Conservation (phyloP, 805 yeast genomes). For the Limtongozyma cylindracea region DNA sequence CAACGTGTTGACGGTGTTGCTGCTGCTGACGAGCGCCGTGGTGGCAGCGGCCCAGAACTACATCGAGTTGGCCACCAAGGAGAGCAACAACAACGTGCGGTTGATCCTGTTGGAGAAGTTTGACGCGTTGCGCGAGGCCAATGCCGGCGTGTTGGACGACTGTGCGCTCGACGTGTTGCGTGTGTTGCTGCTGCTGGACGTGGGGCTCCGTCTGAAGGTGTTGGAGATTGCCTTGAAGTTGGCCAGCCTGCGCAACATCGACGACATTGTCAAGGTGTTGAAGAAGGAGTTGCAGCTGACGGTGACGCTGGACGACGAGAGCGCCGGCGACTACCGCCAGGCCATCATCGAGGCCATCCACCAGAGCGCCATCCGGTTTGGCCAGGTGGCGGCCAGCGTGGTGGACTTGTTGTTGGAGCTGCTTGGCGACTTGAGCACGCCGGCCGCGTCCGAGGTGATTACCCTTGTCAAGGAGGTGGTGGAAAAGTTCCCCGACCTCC, state of each 20-base stretch:
- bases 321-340: slow-evolving; percentile 69
- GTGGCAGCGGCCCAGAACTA: slow-evolving; percentile 65
- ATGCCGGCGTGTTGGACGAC: slow-evolving; percentile 70
- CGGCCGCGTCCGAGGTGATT: slow-evolving; percentile 75
- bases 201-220: slow-evolving; percentile 79
- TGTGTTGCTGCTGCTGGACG: slow-evolving; percentile 66
- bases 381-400: slow-evolving; percentile 78
- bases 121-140: slow-evolving; percentile 40
- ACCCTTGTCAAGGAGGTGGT: slow-evolving; percentile 86
- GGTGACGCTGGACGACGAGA: slow-evolving; percentile 48
- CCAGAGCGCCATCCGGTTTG: slow-evolving; percentile 65
- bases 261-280: slow-evolving; percentile 75
- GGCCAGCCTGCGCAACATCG: slow-evolving; percentile 72
- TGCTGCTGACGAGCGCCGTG: slow-evolving; percentile 37
- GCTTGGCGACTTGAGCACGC: slow-evolving; percentile 58
- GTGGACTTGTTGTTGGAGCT: slow-evolving; percentile 74
- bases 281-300: slow-evolving; percentile 76
- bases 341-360: slow-evolving; percentile 73
- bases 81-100: slow-evolving; percentile 88
- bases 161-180: slow-evolving; percentile 68
- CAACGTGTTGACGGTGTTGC: slow-evolving; percentile 37
- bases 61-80: slow-evolving; percentile 72
- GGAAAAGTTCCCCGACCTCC: slow-evolving; percentile 68
- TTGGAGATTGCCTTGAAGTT: slow-evolving; percentile 62
- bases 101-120: slow-evolving; percentile 77